Base-by-base conservation (phyloP, 148 eudicot species). In the Persicaria maculosa region DNA sequence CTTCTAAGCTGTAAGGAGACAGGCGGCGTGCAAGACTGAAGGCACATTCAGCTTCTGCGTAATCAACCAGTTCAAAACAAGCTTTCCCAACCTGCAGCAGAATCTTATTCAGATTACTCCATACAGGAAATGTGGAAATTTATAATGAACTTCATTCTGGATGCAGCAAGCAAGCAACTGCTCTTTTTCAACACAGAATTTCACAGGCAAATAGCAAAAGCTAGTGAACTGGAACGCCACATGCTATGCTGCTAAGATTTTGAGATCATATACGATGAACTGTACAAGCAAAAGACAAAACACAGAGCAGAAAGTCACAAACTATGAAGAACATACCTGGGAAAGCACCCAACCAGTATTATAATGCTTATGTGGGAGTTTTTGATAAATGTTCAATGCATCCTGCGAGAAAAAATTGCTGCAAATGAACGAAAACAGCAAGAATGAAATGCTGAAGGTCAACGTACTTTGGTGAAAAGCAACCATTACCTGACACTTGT, bases 311-410 rank as follows among this genome's bases (percentile, higher is more conserved):
- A 31, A 75, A 71, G 17, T 46, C 70, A n/a, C 17, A 31, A 75
- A 65, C 36, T 46, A 50, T 77, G 64, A 58, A 58, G n/a, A 10
- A 58, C 43, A 8, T 65, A 92, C 99, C 97, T 96, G 99, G 54
- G 93, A 92, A 79, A 92, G 99, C 73, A 92, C 99, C 99, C 99
- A 96, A 45, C 91, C 87, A 31, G 99, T 96, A 61, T 89, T 85
- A 73, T 90, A 96, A 79, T 96, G 99, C 61, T 90, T 89, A 50
- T 84, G 83, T 1, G 97, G 94, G 72, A 96, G 97, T 79, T 89
- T 88, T 57, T 81, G 84, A 78, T 87, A 96, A 62, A 84, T 77
- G 77, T 88, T 85, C 84, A 96, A 79, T 58, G 97, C 99, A 72
- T 90, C 99, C 99, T 96, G 87, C 71, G 58, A 75, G 85, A 52